Evolutionary conservation across 371 early-diverging fungal species (phyloP).

Genomic region (Paraphysoderma sedebokerense): DNA sequence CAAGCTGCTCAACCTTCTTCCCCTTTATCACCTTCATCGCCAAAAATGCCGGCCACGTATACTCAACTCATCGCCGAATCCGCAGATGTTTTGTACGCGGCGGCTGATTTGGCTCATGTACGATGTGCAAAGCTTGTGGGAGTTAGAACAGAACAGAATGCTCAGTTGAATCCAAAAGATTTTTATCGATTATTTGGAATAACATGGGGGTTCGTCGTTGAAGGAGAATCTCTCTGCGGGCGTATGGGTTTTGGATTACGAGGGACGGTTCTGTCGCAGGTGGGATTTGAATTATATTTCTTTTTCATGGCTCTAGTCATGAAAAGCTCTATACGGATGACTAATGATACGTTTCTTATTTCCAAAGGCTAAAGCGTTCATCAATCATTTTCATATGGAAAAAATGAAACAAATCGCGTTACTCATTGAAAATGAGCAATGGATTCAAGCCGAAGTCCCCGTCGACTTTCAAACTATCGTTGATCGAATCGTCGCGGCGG

Average conservation of each 20-base stretch:
- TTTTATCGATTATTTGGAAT: conserved; percentile 61
- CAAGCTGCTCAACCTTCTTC: too few relatives aligned
- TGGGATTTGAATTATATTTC: too few relatives aligned
- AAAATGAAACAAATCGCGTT: conserved; percentile 62
- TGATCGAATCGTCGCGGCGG: conserved; percentile 43
- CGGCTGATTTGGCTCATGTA: conserved; percentile 63
- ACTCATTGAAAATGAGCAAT: conserved; percentile 87
- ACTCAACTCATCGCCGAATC: not conserved
- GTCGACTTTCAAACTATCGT: conserved; percentile 75
- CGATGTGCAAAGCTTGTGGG: conserved; percentile 71
- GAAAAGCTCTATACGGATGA: too few relatives aligned
- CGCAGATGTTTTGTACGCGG: conserved; percentile 31
- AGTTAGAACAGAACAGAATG: conserved; percentile 72
- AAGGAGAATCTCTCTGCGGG: conserved; percentile 46
- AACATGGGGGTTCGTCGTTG: conserved; percentile 57
- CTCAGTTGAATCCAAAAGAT: conserved; percentile 64
- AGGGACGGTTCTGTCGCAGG: conserved; percentile 54
- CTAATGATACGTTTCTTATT: too few relatives aligned
- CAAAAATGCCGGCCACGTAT: not conserved
- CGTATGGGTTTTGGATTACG: conserved; percentile 70
- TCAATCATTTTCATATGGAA: conserved; percentile 80
- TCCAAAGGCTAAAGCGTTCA: conserved; percentile 62
- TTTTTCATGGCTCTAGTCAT: too few relatives aligned
- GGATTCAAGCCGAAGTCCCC: conserved; percentile 79
- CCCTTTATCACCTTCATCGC: not conserved